Conservation (phyloP, 2,329 filamentous ascomycete genomes). For the Penicillium sp. region DNA sequence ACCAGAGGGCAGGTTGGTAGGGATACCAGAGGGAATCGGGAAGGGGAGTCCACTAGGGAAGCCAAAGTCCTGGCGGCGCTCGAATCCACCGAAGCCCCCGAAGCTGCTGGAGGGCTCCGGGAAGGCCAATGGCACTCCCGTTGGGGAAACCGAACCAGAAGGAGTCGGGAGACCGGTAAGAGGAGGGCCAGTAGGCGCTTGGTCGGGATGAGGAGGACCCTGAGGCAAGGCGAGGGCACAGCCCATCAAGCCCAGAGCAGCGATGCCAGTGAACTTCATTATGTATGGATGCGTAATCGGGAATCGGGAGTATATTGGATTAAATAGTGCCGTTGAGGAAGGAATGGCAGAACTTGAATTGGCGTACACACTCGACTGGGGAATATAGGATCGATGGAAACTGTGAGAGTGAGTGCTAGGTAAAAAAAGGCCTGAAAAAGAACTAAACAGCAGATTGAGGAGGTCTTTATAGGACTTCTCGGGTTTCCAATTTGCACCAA, state of each 20-base stretch:
- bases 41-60: not conserved
- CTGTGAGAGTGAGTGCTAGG: not conserved
- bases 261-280: constrained; percentile 25
- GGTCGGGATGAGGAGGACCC: constrained; percentile 2
- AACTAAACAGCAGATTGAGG: not conserved
- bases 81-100: not conserved
- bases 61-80: no score
- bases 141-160: not conserved
- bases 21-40: constrained; percentile 7
- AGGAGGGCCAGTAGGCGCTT: not conserved
- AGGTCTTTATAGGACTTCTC: constrained; percentile 18
- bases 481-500: not conserved
- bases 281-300: not conserved
- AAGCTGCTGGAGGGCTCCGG: not conserved
- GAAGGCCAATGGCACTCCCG: constrained; percentile 1
- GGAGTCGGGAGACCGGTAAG: not conserved
- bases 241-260: constrained; percentile 25
- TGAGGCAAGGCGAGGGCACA: constrained; percentile 27
- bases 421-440: not conserved
- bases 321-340: not conserved
- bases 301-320: not conserved
- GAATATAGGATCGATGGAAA: not conserved
- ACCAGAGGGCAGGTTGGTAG: not conserved
- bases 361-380: not conserved
- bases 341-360: not conserved